Base-by-base conservation (phyloP, 2,329 filamentous ascomycete genomes). In the Ophiostoma sp. region DNA sequence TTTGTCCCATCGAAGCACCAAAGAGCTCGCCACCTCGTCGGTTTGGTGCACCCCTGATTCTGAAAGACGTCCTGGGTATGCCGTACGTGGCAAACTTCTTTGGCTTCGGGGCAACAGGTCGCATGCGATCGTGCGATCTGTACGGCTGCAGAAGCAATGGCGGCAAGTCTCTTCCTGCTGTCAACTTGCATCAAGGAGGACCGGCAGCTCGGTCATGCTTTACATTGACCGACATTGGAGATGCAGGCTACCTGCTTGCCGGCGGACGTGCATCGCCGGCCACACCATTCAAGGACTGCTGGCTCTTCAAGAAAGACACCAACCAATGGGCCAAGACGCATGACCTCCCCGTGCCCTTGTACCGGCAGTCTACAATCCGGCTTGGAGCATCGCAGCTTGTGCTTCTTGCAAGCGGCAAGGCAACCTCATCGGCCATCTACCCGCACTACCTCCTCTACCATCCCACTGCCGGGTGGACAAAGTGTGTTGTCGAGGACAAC, bases 251-350 rank as follows among this genome's bases (percentile, higher is more conserved):
- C 69, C 77, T 97, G 11, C 80, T 97, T 64, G 83, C 86, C 42
- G 93, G 94, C 38, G 94, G 94, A 5, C 85, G 93, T 69, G 82
- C 84, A n/a, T 94, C 92, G 7, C 93, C 93, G 4, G 82, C 87
- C 12, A 83, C 82, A 42, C 87, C 87, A 1, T 80, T 92, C 58
- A 80, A 81, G 47, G 91, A 95, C 76, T 93, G 90, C 73, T 97
- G 92, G 92, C 73, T 93, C 1, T 86, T 89, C 71, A 81, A 84
- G 66, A 83, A 83, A 66, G 81, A 81, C 4, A 71, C 74, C 2
- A 77, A 76, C 60, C 76, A 74, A 14, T 97, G 92, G 92, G 81
- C 82, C 69, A 82, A 81, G 71, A 83, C 86, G 14, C 81, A 88
- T 69, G 83, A 86, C 73, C 80, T 97, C n/a, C 88, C 89, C 0